A percentile compares a stretch with the other conserved stretches of the same genome.
Conservation (phyloP, 2,329 filamentous ascomycete species). For the Colletotrichum liriopes region DNA sequence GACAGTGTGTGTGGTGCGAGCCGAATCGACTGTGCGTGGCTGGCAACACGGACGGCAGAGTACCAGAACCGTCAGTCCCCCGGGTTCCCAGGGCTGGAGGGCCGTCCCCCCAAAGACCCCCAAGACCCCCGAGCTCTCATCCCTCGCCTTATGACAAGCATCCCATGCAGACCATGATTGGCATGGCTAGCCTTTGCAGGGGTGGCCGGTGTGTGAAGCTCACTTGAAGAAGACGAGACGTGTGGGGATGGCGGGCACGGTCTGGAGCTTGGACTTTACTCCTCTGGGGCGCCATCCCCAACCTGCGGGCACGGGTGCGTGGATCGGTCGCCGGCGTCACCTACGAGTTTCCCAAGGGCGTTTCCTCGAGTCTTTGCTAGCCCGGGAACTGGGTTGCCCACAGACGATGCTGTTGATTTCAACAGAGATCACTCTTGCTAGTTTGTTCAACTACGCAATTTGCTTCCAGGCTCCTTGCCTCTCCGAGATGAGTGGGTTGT, state of each 20-base stretch:
- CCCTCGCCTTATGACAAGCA: slow-evolving; percentile 31
- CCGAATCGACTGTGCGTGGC: neutral
- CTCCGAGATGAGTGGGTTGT: neutral
- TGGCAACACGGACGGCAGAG: slow-evolving; percentile 8
- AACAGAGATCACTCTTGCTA: slow-evolving; percentile 16
- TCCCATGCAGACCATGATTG: slow-evolving; percentile 31
- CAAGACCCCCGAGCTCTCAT: slow-evolving; percentile 18
- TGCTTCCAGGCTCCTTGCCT: slow-evolving; percentile 15
- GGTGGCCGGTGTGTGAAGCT: slow-evolving; percentile 15
- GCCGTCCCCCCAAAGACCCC: slow-evolving; percentile 2
- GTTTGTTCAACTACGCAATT: slow-evolving; percentile 23
- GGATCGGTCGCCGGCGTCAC: slow-evolving; percentile 37
- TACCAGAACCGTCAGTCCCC: neutral
- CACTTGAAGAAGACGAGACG: slow-evolving; percentile 39
- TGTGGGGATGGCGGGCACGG: slow-evolving; percentile 39
- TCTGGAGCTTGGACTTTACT: slow-evolving; percentile 34
- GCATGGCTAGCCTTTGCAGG: slow-evolving; percentile 32
- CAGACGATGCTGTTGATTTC: slow-evolving; percentile 23
- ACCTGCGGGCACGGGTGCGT: slow-evolving; percentile 22
- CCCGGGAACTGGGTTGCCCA: slow-evolving; percentile 9
- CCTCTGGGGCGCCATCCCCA: slow-evolving; percentile 32
- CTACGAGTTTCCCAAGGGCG: slow-evolving; percentile 10
- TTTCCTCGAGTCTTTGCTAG: slow-evolving; percentile 14
- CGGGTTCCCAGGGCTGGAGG: neutral
- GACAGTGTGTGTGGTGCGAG: neutral